phyloP scores from a whole-genome alignment of 805 yeast genomes.

The Alloascoidea hylecoeti region DNA sequence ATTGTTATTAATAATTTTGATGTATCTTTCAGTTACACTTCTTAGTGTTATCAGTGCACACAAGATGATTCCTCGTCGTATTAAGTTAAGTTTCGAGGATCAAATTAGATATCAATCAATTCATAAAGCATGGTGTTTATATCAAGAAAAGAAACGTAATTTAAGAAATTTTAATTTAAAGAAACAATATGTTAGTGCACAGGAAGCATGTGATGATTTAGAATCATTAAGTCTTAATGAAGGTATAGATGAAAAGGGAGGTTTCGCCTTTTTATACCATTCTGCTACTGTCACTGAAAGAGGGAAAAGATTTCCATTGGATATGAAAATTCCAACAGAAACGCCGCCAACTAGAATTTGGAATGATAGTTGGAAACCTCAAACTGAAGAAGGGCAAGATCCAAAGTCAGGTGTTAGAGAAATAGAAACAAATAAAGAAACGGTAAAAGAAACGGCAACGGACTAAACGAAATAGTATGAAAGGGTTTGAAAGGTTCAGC shows the following conservation, averaged over 20 bases:
- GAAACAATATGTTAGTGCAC: slow-evolving; percentile 49
- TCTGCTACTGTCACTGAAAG: slow-evolving; percentile 45
- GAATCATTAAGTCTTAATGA: slow-evolving; percentile 13
- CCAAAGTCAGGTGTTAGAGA: too few relatives aligned
- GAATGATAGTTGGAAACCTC: slow-evolving; percentile 39
- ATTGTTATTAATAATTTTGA: neutral
- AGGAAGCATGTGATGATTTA: slow-evolving; percentile 63
- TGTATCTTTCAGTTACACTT: slow-evolving; percentile 6
- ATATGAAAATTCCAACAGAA: slow-evolving; percentile 78
- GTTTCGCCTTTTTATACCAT: slow-evolving; percentile 36
- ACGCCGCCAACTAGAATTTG: slow-evolving; percentile 75
- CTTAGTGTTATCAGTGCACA: slow-evolving; percentile 77
- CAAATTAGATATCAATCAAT: slow-evolving; percentile 73
- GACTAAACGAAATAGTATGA: too few relatives aligned
- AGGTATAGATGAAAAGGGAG: slow-evolving; percentile 18
- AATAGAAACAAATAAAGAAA: too few relatives aligned
- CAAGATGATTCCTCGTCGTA: slow-evolving; percentile 74
- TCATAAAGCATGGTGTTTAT: slow-evolving; percentile 66
- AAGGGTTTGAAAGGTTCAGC: too few relatives aligned
- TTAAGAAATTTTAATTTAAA: slow-evolving; percentile 18
- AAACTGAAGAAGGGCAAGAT: too few relatives aligned
- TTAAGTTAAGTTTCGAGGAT: slow-evolving; percentile 70
- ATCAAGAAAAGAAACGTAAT: slow-evolving; percentile 36
- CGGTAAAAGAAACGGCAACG: too few relatives aligned
- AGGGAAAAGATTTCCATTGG: slow-evolving; percentile 62